Conservation (phyloP, 306 rosid species). For the Hylodesmum podocarpum region DNA sequence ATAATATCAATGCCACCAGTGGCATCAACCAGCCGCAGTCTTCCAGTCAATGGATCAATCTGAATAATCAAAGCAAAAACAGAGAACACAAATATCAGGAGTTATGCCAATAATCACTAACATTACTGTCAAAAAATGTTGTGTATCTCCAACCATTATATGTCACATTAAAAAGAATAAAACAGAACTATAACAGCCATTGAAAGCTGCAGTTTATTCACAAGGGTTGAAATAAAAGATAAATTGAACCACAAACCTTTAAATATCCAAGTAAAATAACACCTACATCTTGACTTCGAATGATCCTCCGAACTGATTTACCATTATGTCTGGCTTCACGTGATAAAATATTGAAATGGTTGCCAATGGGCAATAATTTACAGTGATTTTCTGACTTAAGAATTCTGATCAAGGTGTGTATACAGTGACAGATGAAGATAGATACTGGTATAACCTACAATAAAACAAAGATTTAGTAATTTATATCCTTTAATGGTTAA, state of each 20-base stretch:
- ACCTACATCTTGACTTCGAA: constrained; percentile 67
- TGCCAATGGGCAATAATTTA: constrained; percentile 37
- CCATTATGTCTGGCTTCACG: constrained; percentile 47
- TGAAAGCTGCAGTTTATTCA: constrained; percentile 8
- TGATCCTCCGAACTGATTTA: constrained; percentile 51
- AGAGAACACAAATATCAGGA: constrained; percentile 7
- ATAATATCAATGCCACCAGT: constrained; percentile 81
- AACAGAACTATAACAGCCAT: constrained; percentile 8
- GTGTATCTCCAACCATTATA: background rate
- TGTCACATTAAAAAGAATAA: background rate
- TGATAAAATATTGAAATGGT: constrained; percentile 35
- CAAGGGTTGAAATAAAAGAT: constrained; percentile 23
- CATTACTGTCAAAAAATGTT: background rate
- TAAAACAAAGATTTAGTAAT: constrained; percentile 8
- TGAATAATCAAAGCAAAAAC: constrained; percentile 38
- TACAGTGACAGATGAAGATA: constrained; percentile 48
- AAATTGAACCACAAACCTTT: constrained; percentile 52
- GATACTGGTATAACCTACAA: constrained; percentile 68
- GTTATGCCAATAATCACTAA: constrained; percentile 15
- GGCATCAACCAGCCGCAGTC: constrained; percentile 83
- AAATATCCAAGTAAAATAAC: constrained; percentile 67
- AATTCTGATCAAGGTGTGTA: constrained; percentile 44
- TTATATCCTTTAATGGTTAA: constrained; percentile 15
- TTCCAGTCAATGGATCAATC: constrained; percentile 64
- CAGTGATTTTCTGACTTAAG: constrained; percentile 34